phyloP scores from a whole-genome alignment of 495 filamentous ascomycete species.

The Penicillium mononematosum region DNA sequence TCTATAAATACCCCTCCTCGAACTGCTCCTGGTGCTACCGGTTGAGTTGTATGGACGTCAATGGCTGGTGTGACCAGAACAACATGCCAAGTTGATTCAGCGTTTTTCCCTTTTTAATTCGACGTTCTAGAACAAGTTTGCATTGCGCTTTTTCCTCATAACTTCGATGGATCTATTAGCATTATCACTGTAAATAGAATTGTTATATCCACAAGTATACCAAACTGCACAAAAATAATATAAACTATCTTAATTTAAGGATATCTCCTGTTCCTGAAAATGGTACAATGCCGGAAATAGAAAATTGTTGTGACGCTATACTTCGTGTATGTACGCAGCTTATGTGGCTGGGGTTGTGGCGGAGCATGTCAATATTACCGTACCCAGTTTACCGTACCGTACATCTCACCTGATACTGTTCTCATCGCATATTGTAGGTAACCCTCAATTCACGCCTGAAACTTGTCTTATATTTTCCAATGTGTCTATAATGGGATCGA shows the following conservation, averaged over 20 bases:
- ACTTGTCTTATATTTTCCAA: not conserved
- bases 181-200: slow-evolving; percentile 21
- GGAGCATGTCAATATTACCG: slow-evolving; percentile 5
- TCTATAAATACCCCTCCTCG: slow-evolving; percentile 72
- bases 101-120: not conserved
- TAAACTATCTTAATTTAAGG: no score
- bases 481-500: slow-evolving; percentile 13
- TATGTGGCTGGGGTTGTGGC: slow-evolving; percentile 9
- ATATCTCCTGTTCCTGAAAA: not conserved
- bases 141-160: not conserved
- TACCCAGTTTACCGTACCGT: not conserved
- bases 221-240: not conserved
- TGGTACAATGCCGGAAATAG: not conserved
- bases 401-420: slow-evolving; percentile 7
- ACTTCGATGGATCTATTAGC: slow-evolving; percentile 5
- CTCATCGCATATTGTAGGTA: slow-evolving; percentile 1
- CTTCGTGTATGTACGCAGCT: not conserved
- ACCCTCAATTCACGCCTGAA: not conserved
- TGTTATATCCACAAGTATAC: not conserved
- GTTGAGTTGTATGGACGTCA: slow-evolving; percentile 80
- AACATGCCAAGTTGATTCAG: slow-evolving; percentile 32
- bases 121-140: not conserved
- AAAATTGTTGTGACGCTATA: slow-evolving; percentile 1
- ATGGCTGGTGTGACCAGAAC: slow-evolving; percentile 75
- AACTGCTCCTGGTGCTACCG: slow-evolving; percentile 90